A percentile compares a stretch with the other conserved stretches of the same genome.
Evolutionary conservation across 1,284 basidiomycete species (phyloP).

Genomic region (Trichosporon coremiiforme): DNA sequence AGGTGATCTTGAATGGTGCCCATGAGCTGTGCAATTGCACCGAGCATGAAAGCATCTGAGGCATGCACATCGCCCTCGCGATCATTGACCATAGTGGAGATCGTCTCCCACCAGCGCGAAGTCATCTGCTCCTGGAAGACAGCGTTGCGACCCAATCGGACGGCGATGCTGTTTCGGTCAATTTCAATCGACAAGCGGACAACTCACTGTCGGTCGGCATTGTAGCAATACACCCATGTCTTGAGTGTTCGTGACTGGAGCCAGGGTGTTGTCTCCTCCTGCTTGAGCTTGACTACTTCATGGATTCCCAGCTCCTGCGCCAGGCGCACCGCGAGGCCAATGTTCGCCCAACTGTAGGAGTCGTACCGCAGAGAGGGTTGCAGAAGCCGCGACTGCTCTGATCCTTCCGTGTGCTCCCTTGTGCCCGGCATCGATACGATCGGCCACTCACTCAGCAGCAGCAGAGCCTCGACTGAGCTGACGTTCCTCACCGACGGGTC

Average conservation of each 20-base stretch:
- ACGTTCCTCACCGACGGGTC: conserved; percentile 22
- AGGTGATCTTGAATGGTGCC: conserved; percentile 29
- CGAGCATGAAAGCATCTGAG: conserved; percentile 25
- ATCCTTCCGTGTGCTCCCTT: not conserved
- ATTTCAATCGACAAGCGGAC: no score
- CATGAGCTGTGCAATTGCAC: conserved; percentile 22
- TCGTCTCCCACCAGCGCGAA: conserved; percentile 29
- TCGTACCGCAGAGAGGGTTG: conserved; percentile 27
- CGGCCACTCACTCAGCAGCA: conserved; percentile 30
- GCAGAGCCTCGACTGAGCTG: conserved; percentile 27
- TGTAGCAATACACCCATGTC: conserved; percentile 27
- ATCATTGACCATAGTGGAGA: conserved; percentile 20
- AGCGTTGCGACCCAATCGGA: conserved; percentile 28
- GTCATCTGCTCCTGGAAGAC: conserved; percentile 29
- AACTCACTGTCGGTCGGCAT: conserved; percentile 24
- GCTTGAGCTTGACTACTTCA: conserved; percentile 22
- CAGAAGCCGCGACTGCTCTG: conserved; percentile 23
- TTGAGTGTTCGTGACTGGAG: not conserved
- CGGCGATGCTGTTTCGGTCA: conserved; percentile 23
- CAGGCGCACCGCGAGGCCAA: conserved; percentile 26
- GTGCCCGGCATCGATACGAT: conserved; percentile 23
- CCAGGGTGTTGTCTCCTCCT: not conserved
- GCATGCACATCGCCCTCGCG: conserved; percentile 18
- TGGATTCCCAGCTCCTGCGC: conserved; percentile 31
- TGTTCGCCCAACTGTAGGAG: conserved; percentile 26